Evolutionary conservation across 106 monocot species (phyloP).

Genomic region (Narthecium ossifragum): DNA sequence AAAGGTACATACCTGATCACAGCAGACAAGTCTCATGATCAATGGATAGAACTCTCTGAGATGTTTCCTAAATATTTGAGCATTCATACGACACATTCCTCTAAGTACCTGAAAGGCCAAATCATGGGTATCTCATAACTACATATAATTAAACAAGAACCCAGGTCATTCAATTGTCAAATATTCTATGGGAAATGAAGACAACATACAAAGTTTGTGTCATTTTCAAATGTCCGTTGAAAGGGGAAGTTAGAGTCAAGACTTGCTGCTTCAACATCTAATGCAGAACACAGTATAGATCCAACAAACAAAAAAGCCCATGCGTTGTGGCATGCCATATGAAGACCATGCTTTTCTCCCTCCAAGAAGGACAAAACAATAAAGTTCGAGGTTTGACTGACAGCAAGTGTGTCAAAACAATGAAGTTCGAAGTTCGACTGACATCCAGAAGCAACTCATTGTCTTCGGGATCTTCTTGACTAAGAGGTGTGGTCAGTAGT

Average conservation of each 20-base stretch:
- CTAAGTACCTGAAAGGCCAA: constrained; percentile 56
- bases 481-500: too few species aligned
- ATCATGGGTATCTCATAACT: neutral
- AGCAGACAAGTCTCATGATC: constrained; percentile 75
- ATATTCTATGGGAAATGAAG: neutral
- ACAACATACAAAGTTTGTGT: neutral
- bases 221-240: neutral
- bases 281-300: too few species aligned
- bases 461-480: too few species aligned
- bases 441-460: too few species aligned
- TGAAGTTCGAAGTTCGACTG: too few species aligned
- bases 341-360: too few species aligned
- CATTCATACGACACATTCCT: constrained; percentile 66
- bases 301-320: too few species aligned
- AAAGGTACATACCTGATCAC: constrained; percentile 68
- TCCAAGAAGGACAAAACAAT: too few species aligned
- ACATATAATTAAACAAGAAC: neutral
- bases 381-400: too few species aligned
- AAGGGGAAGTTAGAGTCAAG: neutral
- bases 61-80: constrained; percentile 65
- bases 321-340: too few species aligned
- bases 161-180: neutral
- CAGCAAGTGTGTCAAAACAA: too few species aligned
- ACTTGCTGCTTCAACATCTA: neutral
- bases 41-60: constrained; percentile 73